phyloP scores from a whole-genome alignment of 2,329 filamentous ascomycete species.

The Xylariaceae sp. region DNA sequence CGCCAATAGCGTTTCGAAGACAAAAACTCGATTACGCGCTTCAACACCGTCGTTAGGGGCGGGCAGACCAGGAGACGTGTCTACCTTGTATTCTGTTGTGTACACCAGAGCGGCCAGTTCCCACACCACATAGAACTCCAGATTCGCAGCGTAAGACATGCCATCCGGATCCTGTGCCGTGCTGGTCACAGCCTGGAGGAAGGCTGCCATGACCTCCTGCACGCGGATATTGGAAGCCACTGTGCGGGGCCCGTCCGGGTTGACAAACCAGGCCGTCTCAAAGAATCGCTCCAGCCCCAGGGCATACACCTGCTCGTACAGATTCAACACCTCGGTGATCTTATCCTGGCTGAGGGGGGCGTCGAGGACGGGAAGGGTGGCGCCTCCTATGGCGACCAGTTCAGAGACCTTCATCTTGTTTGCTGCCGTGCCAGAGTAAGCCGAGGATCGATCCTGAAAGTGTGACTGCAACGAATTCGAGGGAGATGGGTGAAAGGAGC shows the following conservation, averaged over 20 bases:
- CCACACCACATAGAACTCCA: slow-evolving; percentile 62
- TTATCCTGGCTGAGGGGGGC: slow-evolving; percentile 50
- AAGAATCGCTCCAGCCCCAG: slow-evolving; percentile 72
- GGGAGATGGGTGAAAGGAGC: slow-evolving; percentile 30
- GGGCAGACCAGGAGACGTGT: slow-evolving; percentile 38
- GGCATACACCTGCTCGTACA: slow-evolving; percentile 76
- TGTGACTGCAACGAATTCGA: slow-evolving; percentile 27
- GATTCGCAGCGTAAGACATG: slow-evolving; percentile 51
- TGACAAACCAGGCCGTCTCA: slow-evolving; percentile 79
- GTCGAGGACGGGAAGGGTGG: slow-evolving; percentile 54
- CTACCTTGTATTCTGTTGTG: slow-evolving; percentile 36
- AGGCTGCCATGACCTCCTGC: slow-evolving; percentile 65
- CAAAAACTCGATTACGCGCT: slow-evolving; percentile 67
- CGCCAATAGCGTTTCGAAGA: slow-evolving; percentile 74
- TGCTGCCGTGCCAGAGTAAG: slow-evolving; percentile 49
- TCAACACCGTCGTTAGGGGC: slow-evolving; percentile 59
- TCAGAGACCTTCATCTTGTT: slow-evolving; percentile 72
- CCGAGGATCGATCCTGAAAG: slow-evolving; percentile 31
- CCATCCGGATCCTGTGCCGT: slow-evolving; percentile 50
- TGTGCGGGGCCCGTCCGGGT: slow-evolving; percentile 41
- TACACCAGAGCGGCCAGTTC: slow-evolving; percentile 52
- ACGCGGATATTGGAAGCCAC: slow-evolving; percentile 54
- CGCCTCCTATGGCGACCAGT: slow-evolving; percentile 62
- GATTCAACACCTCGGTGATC: slow-evolving; percentile 64
- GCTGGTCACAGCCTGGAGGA: slow-evolving; percentile 55